These are phyloP conservation scores for Venturiaceae sp. DNA, from an alignment of 2,329 filamentous ascomycete species.

Conservation along the genomic window DNA sequence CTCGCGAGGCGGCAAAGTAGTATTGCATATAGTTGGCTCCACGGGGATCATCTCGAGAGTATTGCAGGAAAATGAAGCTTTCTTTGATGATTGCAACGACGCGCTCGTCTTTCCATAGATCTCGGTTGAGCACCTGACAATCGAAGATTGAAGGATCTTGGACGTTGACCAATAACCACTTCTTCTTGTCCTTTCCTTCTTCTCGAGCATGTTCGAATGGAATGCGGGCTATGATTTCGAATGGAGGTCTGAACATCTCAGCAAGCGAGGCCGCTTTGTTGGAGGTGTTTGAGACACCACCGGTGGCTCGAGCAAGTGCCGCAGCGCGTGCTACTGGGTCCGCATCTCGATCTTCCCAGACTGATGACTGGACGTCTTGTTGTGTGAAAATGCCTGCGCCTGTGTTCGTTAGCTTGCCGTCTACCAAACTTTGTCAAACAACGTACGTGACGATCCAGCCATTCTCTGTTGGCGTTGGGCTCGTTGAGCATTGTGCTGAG, in stretches of 20 bases:
- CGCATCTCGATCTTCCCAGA: slow-evolving; percentile 47
- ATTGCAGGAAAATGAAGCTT: slow-evolving; percentile 94
- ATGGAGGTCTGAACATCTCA: slow-evolving; percentile 86
- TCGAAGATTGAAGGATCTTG: slow-evolving; percentile 91
- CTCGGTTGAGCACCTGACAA: slow-evolving; percentile 86
- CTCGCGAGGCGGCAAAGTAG: slow-evolving; percentile 67
- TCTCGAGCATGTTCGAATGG: slow-evolving; percentile 79
- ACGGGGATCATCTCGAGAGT: slow-evolving; percentile 72
- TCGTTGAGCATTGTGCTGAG: slow-evolving; percentile 52
- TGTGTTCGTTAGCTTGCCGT: slow-evolving; percentile 6
- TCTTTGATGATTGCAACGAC: slow-evolving; percentile 75
- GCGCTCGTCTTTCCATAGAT: slow-evolving; percentile 84
- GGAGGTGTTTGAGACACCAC: slow-evolving; percentile 54
- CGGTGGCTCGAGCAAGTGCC: slow-evolving; percentile 50
- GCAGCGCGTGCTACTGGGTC: slow-evolving; percentile 35
- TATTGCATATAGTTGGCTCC: slow-evolving; percentile 79
- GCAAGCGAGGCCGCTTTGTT: slow-evolving; percentile 70
- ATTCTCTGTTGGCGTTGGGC: slow-evolving; percentile 17
- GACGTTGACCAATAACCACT: slow-evolving; percentile 93
- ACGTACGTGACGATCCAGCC: background rate
- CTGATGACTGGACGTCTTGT: slow-evolving; percentile 40
- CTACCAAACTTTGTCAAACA: slow-evolving; percentile 11
- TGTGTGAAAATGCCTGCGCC: slow-evolving; percentile 63
- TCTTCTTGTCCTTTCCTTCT: slow-evolving; percentile 76
- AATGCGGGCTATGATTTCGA: slow-evolving; percentile 72